Percentiles rank a stretch among this genome's conserved stretches.
These are phyloP conservation scores for Diaporthe citriasiana DNA, from an alignment of 2,329 filamentous ascomycete species.

Conservation along the genomic window DNA sequence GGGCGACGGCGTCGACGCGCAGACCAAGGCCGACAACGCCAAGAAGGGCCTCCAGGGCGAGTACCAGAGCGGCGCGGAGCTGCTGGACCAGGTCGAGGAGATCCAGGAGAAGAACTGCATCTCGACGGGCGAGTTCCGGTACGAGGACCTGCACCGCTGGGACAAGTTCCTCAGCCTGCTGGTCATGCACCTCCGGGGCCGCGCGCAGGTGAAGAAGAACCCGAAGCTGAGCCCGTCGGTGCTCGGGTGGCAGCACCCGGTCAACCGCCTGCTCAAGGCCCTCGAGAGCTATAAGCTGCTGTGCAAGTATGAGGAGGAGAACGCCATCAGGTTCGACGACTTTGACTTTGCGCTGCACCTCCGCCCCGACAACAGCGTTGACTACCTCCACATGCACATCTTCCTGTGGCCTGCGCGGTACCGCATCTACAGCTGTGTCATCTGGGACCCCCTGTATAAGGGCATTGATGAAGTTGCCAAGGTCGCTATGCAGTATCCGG, in stretches of 20 bases:
- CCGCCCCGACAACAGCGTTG: constrained; percentile 19
- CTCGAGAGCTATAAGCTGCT: constrained; percentile 23
- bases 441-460: constrained; percentile 26
- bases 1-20: constrained; percentile 2
- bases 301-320: constrained; percentile 24
- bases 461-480: constrained; percentile 12
- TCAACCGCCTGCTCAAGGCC: constrained; percentile 19
- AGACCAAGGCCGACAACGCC: constrained; percentile 8
- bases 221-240: background rate
- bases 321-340: constrained; percentile 26
- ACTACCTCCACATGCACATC: constrained; percentile 30
- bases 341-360: constrained; percentile 33
- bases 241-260: constrained; percentile 21
- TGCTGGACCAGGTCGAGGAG: constrained; percentile 19
- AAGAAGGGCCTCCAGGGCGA: background rate
- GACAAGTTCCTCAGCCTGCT: constrained; percentile 23
- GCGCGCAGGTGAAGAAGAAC: constrained; percentile 23
- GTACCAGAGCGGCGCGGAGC: constrained; percentile 3
- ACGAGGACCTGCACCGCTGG: constrained; percentile 32
- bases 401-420: constrained; percentile 22
- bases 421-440: constrained; percentile 29
- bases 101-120: constrained; percentile 28
- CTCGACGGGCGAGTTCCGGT: constrained; percentile 19
- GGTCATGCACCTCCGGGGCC: constrained; percentile 18
- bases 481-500: background rate